Percentiles rank a stretch among this genome's conserved stretches.
Conservation (phyloP, 768 basidiomycete genomes). For the Naganishia randhawae region DNA sequence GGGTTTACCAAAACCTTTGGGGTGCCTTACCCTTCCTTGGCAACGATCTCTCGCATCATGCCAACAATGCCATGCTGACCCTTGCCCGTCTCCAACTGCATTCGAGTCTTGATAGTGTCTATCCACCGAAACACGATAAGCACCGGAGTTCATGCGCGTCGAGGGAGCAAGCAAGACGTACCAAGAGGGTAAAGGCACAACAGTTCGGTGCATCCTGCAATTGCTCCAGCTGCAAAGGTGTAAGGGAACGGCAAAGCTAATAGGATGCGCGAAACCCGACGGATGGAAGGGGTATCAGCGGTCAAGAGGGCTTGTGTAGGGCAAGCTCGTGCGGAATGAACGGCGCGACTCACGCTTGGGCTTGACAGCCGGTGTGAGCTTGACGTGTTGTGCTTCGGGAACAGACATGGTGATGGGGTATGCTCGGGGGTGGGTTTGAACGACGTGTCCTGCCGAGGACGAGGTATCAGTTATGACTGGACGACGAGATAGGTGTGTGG, state of each 20-base stretch:
- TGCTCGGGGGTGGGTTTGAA: no score
- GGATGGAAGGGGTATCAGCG: neutral
- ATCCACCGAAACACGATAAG: constrained; percentile 10
- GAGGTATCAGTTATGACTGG: neutral
- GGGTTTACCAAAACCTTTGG: neutral
- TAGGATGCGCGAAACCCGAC: neutral
- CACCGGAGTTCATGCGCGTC: constrained; percentile 18
- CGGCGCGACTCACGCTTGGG: neutral
- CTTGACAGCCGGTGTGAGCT: neutral
- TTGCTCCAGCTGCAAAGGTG: constrained; percentile 91
- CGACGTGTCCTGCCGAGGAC: no score
- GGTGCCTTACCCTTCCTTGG: constrained; percentile 61
- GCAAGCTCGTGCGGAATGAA: neutral
- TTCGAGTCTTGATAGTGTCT: constrained; percentile 99
- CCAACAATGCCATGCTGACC: constrained; percentile 71
- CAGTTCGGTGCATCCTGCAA: constrained; percentile 62
- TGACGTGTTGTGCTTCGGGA: neutral
- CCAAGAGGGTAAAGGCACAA: constrained; percentile 30
- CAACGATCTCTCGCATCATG: constrained; percentile 75
- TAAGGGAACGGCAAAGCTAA: constrained; percentile 56
- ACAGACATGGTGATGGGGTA: constrained; percentile 6
- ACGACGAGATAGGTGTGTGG: no score
- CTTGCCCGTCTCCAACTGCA: constrained; percentile 91
- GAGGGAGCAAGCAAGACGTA: neutral
- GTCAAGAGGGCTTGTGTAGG: neutral